A percentile compares a stretch with the other conserved stretches of the same genome.
Evolutionary conservation across 1,284 basidiomycete species (phyloP).

Genomic region (Clitocybe nebularis): DNA sequence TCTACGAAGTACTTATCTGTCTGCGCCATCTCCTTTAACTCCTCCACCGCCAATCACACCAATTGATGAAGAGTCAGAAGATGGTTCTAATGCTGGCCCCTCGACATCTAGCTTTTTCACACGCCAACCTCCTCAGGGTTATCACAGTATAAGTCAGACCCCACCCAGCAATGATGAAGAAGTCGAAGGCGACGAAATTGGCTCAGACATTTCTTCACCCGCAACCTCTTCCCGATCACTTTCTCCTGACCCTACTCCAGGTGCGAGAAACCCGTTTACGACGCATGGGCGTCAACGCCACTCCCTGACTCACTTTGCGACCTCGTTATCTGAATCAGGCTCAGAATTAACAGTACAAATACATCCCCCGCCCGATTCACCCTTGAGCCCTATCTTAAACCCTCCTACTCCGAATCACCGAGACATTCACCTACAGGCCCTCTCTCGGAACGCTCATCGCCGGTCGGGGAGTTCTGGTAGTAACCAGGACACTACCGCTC

Average conservation of each 20-base stretch:
- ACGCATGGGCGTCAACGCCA: slow-evolving; percentile 57
- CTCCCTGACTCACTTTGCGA: slow-evolving; percentile 60
- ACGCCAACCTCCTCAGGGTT: slow-evolving; percentile 15
- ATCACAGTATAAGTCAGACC: slow-evolving; percentile 15
- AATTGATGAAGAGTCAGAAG: slow-evolving; percentile 60
- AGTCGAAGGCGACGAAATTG: slow-evolving; percentile 9
- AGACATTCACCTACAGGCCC: slow-evolving; percentile 74
- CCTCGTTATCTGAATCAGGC: slow-evolving; percentile 52
- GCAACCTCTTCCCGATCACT: slow-evolving; percentile 48
- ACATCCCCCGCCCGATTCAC: slow-evolving; percentile 74
- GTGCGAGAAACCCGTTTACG: slow-evolving; percentile 77
- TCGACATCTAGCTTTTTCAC: slow-evolving; percentile 36
- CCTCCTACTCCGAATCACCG: slow-evolving; percentile 74
- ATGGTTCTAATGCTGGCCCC: slow-evolving; percentile 36
- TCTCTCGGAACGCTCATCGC: slow-evolving; percentile 39
- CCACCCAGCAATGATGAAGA: slow-evolving; percentile 14
- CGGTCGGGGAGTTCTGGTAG: slow-evolving; percentile 29
- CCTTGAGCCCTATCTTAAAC: slow-evolving; percentile 65
- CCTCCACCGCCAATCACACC: slow-evolving; percentile 78
- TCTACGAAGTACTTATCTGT: slow-evolving; percentile 42
- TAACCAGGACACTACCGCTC: slow-evolving; percentile 8
- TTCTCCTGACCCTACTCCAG: slow-evolving; percentile 49
- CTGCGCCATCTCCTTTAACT: slow-evolving; percentile 45
- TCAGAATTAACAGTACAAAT: slow-evolving; percentile 63
- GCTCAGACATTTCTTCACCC: slow-evolving; percentile 35